phyloP scores from a whole-genome alignment of 2,329 filamentous ascomycete genomes.

The Paecilomyces fulvus region DNA sequence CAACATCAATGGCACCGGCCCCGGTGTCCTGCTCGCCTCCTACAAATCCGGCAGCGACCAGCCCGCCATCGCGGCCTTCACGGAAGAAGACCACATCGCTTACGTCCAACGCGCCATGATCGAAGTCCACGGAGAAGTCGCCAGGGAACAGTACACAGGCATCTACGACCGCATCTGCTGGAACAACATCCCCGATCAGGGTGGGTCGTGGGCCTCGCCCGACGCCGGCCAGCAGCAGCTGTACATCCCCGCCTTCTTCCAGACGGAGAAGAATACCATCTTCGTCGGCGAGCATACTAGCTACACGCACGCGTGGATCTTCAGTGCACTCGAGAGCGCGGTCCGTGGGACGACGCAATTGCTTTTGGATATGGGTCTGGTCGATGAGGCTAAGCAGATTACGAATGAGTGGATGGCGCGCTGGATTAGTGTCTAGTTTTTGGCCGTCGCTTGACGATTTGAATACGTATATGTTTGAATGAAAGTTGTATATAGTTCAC shows the following conservation, averaged over 20 bases:
- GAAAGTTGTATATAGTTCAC: background rate
- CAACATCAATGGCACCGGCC: slow-evolving; percentile 27
- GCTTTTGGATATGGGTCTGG: slow-evolving; percentile 53
- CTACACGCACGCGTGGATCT: slow-evolving; percentile 55
- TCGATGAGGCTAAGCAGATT: slow-evolving; percentile 60
- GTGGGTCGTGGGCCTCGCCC: slow-evolving; percentile 55
- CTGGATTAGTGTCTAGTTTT: slow-evolving; percentile 43
- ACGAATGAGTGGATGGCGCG: slow-evolving; percentile 61
- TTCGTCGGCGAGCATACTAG: slow-evolving; percentile 62
- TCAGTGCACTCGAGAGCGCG: slow-evolving; percentile 57
- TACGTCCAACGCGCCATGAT: slow-evolving; percentile 58
- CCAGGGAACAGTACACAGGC: slow-evolving; percentile 55
- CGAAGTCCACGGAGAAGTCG: slow-evolving; percentile 56
- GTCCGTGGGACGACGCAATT: slow-evolving; percentile 58
- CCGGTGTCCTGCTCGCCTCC: slow-evolving; percentile 38
- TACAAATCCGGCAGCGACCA: slow-evolving; percentile 24
- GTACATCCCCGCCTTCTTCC: slow-evolving; percentile 64
- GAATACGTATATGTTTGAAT: too few species aligned
- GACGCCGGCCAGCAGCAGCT: slow-evolving; percentile 58
- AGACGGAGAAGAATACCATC: slow-evolving; percentile 60
- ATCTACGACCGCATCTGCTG: slow-evolving; percentile 59
- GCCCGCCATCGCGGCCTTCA: slow-evolving; percentile 14
- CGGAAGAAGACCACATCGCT: slow-evolving; percentile 45
- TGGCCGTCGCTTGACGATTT: background rate
- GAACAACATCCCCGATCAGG: slow-evolving; percentile 53